Evolutionary conservation across 2,329 filamentous ascomycete species (phyloP).

Genomic region (Phoma sp.): DNA sequence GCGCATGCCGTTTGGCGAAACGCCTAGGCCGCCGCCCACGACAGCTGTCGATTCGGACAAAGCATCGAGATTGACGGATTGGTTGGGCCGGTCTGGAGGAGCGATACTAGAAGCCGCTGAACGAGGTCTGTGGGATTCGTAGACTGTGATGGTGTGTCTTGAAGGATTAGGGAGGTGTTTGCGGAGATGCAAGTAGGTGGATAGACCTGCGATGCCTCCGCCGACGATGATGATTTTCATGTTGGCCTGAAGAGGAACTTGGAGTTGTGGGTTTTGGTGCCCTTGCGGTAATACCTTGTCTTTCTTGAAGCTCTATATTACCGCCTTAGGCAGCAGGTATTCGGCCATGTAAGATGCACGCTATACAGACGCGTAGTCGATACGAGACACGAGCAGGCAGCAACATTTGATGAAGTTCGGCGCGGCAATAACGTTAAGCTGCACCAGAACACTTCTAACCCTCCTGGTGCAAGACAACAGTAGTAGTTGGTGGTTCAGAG

Average conservation of each 20-base stretch:
- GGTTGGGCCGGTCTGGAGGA: background rate
- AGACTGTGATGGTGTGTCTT: constrained; percentile 22
- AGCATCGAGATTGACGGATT: background rate
- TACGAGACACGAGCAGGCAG: constrained; percentile 3
- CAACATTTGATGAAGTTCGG: background rate
- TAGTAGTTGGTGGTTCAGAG: too few species aligned
- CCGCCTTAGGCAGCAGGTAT: constrained; percentile 3
- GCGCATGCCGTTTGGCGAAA: constrained; percentile 39
- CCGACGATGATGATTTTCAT: constrained; percentile 27
- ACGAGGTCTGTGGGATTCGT: background rate
- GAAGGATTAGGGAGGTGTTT: constrained; percentile 29
- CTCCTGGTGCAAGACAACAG: too few species aligned
- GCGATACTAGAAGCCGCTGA: background rate
- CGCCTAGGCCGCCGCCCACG: constrained; percentile 32
- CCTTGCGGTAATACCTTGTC: too few species aligned
- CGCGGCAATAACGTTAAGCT: too few species aligned
- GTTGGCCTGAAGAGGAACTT: too few species aligned
- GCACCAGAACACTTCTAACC: too few species aligned
- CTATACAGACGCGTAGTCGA: background rate
- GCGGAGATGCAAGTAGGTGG: constrained; percentile 34
- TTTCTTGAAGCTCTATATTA: background rate
- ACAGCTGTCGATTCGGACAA: background rate
- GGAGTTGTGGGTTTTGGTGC: background rate
- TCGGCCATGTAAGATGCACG: background rate
- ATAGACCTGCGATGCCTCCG: constrained; percentile 22